Evolutionary conservation across 139 green algal species (phyloP), one percentile per base, ranked within the genome.

Genomic region (Coccomyxa sp.): DNA sequence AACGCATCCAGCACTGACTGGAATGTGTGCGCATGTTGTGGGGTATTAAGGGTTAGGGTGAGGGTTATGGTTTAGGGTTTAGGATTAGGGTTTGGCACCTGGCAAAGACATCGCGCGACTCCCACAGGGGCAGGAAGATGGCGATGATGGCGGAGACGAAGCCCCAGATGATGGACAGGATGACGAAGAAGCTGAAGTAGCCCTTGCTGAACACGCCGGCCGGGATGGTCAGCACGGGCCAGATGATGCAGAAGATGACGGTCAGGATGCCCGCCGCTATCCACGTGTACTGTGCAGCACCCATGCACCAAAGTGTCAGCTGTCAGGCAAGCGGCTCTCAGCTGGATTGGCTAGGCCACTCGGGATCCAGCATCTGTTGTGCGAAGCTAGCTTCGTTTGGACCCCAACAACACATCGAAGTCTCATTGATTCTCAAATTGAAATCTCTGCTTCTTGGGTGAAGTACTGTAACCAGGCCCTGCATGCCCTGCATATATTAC

Each of bases 141-240:
- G 18, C 21, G 63, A 71, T 11, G 63, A 71, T 4, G 63, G 18
- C 63, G 10, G 63, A 3, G 21, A 11, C 63, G 4, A 71, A 71
- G 18, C 18, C 63, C 63, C 63, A 71, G 63, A 85, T 88, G 18
- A 95, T 85, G 67, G 91, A 87, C 21, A 95, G 86, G 31, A 88
- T 77, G 25, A 92, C 91, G 89, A 91, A 94, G 68, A 94, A 89
- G 67, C 60, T 86, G 82, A 94, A 94, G 86, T 94, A 94, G n/a
- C 87, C 89, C 75, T 91, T 87, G 79, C 27, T 85, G 89, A 95
- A 95, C 18, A 93, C 89, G 32, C 86, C 85, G 21, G 92, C 91
- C 13, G 90, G 89, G 13, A 95, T 89, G 0, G 90, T 87, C 27
- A 95, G 86, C 30, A 91, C 32, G 18, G 92, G 92, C 92, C 92